These are phyloP conservation scores for Zanthoxylum bungeanum DNA, from an alignment of 345 rosid species.

Conservation along the genomic window DNA sequence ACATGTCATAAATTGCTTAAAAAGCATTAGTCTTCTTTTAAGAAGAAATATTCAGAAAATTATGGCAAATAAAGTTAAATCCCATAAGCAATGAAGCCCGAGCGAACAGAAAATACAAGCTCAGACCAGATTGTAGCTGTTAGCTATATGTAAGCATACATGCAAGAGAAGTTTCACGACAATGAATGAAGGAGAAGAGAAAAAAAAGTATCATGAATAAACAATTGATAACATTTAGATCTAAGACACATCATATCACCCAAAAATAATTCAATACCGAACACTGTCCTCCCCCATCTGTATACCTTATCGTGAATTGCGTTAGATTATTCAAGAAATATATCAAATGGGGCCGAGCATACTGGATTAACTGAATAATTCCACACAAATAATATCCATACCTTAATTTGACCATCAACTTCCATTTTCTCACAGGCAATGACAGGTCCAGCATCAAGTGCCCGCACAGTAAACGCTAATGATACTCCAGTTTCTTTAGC, in stretches of 20 bases:
- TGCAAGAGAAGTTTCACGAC: neutral
- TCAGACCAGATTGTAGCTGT: neutral
- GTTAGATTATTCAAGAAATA: neutral
- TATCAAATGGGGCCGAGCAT: neutral
- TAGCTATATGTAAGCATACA: neutral
- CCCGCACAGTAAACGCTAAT: conserved; percentile 76
- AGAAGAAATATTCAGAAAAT: neutral
- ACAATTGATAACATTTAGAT: neutral
- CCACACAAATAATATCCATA: conserved; percentile 14
- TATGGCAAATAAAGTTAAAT: neutral
- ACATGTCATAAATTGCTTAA: neutral
- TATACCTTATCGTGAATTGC: neutral
- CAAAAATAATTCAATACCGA: neutral
- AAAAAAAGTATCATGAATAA: neutral
- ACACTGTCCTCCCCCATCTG: neutral
- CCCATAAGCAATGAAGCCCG: neutral
- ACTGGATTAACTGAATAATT: neutral
- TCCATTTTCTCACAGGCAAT: conserved; percentile 54
- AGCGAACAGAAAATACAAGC: neutral
- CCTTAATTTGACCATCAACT: conserved; percentile 87
- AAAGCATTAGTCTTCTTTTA: neutral
- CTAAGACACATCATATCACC: neutral
- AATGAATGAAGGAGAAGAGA: neutral
- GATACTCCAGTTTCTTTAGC: conserved; percentile 89
- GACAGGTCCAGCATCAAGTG: conserved; percentile 91